Base-by-base conservation (phyloP, 176 grass and related monocot genomes). In the Oropetium thomaeum region DNA sequence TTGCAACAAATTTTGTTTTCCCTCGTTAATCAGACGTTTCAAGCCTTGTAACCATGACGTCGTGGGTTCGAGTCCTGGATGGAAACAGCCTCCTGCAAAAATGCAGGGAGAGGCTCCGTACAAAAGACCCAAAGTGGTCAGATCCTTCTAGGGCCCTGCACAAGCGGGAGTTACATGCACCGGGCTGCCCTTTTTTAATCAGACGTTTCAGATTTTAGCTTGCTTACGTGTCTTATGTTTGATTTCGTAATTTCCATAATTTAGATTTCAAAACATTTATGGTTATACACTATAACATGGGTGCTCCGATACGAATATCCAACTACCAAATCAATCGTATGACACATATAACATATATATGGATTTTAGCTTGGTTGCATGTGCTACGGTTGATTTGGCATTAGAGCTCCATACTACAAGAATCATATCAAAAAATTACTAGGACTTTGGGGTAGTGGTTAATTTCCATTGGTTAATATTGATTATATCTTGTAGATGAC, bases 201-300 rank as follows among this genome's bases (percentile, higher is more conserved):
- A 9, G 29, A 69, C 65, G 25, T 67, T 66, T 70, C 20, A 60
- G 7, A 74, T 67, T 66, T 35, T 66, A 58, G 33, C 67, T 40
- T 82, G 19, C 44, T 32, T 40, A 65, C 38, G 19, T 52, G 13
- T 31, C n/a, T 3, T 69, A 27, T 4, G 33, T 41, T 72, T 40
- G 39, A 39, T 57, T 71, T 87, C 30, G 47, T 40, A 77, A 62
- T 41, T 45, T 10, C 19, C 55, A 71, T 30, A 4, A 13, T 61
- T 30, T 52, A 66, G 66, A 8, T 65, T 58, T 22, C 10, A 48
- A 73, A 30, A 0, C 27, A 69, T 70, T 57, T 58, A 38, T 48
- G 20, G 13, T 60, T 76, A 70, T 38, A 32, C 35, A 39, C 4
- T 16, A 49, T 20, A 16, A 49, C 7, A 16, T 1, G 17, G n/a